These are phyloP conservation scores for Myriosclerotinia duriaeana DNA, from an alignment of 2,329 filamentous ascomycete species.

Conservation along the genomic window DNA sequence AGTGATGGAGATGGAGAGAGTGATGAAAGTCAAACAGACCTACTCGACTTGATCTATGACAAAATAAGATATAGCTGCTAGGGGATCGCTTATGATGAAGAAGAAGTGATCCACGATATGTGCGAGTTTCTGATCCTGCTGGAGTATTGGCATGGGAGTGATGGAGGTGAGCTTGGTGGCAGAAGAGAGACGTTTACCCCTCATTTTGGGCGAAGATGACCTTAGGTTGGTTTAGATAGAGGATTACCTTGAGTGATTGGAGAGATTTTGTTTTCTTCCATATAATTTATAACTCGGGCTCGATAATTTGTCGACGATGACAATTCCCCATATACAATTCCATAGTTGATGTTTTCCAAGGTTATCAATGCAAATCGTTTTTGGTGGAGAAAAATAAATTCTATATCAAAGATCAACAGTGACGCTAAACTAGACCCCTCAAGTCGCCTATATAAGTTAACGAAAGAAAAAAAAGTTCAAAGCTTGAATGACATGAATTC, in stretches of 20 bases:
- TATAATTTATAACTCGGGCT: background rate
- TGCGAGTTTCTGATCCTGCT: background rate
- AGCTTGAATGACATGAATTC: too few species aligned
- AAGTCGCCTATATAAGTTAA: background rate
- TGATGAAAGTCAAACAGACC: background rate
- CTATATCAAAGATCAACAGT: background rate
- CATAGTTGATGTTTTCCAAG: slow-evolving; percentile 7
- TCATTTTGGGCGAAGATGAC: background rate
- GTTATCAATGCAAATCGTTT: too few species aligned
- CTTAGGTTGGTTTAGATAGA: background rate
- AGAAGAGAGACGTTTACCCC: background rate
- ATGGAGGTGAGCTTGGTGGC: background rate
- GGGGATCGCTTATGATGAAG: background rate
- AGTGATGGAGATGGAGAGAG: background rate
- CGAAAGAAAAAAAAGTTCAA: slow-evolving; percentile 11
- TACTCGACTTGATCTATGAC: background rate
- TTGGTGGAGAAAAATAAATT: slow-evolving; percentile 16
- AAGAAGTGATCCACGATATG: background rate
- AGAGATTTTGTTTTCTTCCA: background rate
- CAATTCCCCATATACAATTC: background rate
- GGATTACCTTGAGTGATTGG: background rate
- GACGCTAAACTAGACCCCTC: slow-evolving; percentile 19
- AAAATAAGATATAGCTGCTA: background rate
- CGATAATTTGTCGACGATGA: background rate
- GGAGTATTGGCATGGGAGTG: background rate